Evolutionary conservation across 352 stramenopile species (phyloP), one percentile per base, ranked within the genome.

Genomic region (Pythium aristosporum): DNA sequence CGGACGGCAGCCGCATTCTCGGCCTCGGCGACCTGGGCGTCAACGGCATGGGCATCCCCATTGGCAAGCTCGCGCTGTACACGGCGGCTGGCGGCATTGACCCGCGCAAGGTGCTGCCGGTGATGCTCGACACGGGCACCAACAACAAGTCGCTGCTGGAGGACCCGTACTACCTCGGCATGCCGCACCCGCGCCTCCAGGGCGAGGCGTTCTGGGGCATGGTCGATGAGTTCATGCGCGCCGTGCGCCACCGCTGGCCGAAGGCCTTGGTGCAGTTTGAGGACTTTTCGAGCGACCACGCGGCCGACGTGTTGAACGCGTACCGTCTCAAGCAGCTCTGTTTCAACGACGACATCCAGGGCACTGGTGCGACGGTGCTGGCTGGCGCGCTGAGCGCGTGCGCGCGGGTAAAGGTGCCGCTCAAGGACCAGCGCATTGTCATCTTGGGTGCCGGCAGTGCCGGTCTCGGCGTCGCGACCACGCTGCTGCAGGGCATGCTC

Each of bases 301-400:
- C 89, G n/a, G 82, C 87, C 4, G 82, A 92, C 39, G 80, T 99
- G 28, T 69, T 99, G 37, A 95, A 98, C 57, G 94, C 94, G 18
- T 99, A 99, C 74, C 85, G 94, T n/a, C 59, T 98, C 21, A 88
- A 97, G 62, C 85, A 98, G 63, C 73, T 98, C 32, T 98, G 92
- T 70, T 98, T 98, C 72, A 98, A 98, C 73, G 97, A 99, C 80
- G 97, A 99, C 72, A 99, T 99, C 68, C 97, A 99, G 69, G 97
- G 97, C 30, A 99, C 97, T 8, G 97, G 94, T 51, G 94, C 96
- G 12, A 98, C 96, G 0, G 89, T 98, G 57, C 67, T 99, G 46
- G 96, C 96, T 36, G 96, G 96, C 13, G 80, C 83, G 64, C 65
- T 94, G 16, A 91, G 79, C 49, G 85, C 83, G n/a, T 91, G 85